Evolutionary conservation across 345 rosid genomes (phyloP), one percentile per base, ranked within the genome.

Genomic region (Hevea brasiliensis): DNA sequence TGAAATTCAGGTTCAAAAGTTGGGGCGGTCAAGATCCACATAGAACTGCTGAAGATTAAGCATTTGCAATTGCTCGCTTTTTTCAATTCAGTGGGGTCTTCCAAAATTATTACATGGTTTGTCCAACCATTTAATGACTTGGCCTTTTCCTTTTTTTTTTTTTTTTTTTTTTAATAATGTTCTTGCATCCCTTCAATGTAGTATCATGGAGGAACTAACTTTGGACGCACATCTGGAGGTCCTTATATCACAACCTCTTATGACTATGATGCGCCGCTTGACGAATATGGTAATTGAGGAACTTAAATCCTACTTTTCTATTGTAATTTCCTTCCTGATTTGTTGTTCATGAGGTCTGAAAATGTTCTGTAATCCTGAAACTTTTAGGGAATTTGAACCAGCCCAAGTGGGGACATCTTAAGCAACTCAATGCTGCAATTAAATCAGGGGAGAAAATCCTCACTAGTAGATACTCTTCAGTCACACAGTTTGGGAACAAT

Each of bases 131-230:
- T 7, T 4, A 56, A 18, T 56, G 5, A 18, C n/a, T n/a, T 63
- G 2, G 3, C 17, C n/a, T 63, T 9, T 41, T 44, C 12, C 12
- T 72, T 82, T 85, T 15, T 45, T 4, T 18, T 12, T 12, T 6
- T 12, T 60, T 26, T 26, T 8, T 6, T 14, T 60, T 12, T 60
- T 60, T 10, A 26, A 12, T 0, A 0, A 29, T 32, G 0, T 11
- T 64, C 41, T 47, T 14, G 9, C 10, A 47, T 9, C 17, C 47
- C 14, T 50, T 40, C 2, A 63, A 40, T 41, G 8, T 44, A 74
- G 77, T 74, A 67, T 56, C 70, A 76, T 15, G 79, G 79, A 6
- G 74, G 79, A 45, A 70, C 79, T 0, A 76, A 76, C 44, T 76
- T 76, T 54, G 79, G 79, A 42, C 70, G 74, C 15, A 63, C 74